Percentiles rank a stretch among this genome's conserved stretches.
These are phyloP conservation scores for Sporobolomyces roseus DNA, from an alignment of 768 basidiomycete genomes.

Conservation along the genomic window DNA sequence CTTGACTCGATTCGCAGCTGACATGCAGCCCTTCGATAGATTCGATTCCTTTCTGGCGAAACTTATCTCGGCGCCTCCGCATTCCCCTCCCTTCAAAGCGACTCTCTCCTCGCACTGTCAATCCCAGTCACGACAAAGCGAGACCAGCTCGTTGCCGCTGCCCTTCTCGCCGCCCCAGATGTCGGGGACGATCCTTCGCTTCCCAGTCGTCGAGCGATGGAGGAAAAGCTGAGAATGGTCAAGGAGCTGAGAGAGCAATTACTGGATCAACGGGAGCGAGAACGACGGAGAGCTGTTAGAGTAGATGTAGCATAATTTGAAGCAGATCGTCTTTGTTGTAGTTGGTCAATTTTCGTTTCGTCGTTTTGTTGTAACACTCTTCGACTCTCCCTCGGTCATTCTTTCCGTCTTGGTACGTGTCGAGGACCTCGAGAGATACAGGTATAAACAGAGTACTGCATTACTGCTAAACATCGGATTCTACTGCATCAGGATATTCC, in stretches of 20 bases:
- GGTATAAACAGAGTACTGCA: slow-evolving; percentile 1
- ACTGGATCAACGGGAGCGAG: slow-evolving; percentile 1
- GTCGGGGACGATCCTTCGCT: not conserved
- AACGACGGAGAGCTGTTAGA: slow-evolving; percentile 1
- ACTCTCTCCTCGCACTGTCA: slow-evolving; percentile 3
- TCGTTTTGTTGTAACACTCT: not conserved
- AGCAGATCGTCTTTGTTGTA: not conserved
- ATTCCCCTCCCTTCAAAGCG: slow-evolving; percentile 32
- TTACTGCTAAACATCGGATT: not conserved
- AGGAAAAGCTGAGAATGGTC: slow-evolving; percentile 14
- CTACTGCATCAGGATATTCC: too few species aligned
- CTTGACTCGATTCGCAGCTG: not conserved
- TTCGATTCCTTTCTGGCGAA: slow-evolving; percentile 42
- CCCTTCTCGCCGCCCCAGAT: slow-evolving; percentile 15
- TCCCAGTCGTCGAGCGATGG: not conserved
- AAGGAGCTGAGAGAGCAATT: slow-evolving; percentile 11
- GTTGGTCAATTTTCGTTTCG: slow-evolving; percentile 10
- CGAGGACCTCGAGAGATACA: too few species aligned
- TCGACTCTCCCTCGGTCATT: too few species aligned
- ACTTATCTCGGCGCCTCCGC: slow-evolving; percentile 35
- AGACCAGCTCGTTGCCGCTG: slow-evolving; percentile 33
- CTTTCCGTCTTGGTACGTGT: too few species aligned
- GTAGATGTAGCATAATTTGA: slow-evolving; percentile 10
- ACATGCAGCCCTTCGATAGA: not conserved
- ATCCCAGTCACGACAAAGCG: slow-evolving; percentile 14